A percentile compares a stretch with the other conserved stretches of the same genome.
Conservation (phyloP, 139 green algal genomes). For the Dunaliella primolecta region DNA sequence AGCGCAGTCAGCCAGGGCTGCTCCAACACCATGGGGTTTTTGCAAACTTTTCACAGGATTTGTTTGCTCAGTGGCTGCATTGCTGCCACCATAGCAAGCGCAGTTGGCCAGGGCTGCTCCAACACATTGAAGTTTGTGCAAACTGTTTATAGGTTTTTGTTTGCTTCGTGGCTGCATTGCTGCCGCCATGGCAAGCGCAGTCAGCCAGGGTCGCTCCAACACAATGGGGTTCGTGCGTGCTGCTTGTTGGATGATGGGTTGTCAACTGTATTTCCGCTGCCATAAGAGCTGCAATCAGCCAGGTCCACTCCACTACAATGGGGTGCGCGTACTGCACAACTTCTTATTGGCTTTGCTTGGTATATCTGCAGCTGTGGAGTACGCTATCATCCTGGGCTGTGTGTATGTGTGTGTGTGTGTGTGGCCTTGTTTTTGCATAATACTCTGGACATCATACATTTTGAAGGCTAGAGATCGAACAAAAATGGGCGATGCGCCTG, state of each 20-base stretch:
- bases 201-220: slow-evolving; percentile 32
- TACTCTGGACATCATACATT: no score
- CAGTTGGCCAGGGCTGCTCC: slow-evolving; percentile 70
- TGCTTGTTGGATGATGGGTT: no score
- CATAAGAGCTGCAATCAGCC: slow-evolving; percentile 59
- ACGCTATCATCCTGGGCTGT: no score
- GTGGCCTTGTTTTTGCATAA: no score
- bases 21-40: slow-evolving; percentile 73
- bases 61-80: no score
- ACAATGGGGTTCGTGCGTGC: slow-evolving; percentile 66
- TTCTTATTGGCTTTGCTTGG: not conserved
- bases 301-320: slow-evolving; percentile 79
- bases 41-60: no score
- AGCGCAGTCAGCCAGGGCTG: slow-evolving; percentile 68
- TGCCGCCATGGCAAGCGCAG: not conserved
- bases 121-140: slow-evolving; percentile 63
- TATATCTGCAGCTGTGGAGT: no score
- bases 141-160: not conserved
- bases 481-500: no score
- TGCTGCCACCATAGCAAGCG: slow-evolving; percentile 63
- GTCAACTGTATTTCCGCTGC: slow-evolving; percentile 79
- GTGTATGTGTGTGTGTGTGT: no score
- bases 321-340: slow-evolving; percentile 28
- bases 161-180: not conserved
- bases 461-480: no score